These are phyloP conservation scores for Lasiodiplodia sp. DNA, from an alignment of 2,329 filamentous ascomycete genomes.

Conservation along the genomic window DNA sequence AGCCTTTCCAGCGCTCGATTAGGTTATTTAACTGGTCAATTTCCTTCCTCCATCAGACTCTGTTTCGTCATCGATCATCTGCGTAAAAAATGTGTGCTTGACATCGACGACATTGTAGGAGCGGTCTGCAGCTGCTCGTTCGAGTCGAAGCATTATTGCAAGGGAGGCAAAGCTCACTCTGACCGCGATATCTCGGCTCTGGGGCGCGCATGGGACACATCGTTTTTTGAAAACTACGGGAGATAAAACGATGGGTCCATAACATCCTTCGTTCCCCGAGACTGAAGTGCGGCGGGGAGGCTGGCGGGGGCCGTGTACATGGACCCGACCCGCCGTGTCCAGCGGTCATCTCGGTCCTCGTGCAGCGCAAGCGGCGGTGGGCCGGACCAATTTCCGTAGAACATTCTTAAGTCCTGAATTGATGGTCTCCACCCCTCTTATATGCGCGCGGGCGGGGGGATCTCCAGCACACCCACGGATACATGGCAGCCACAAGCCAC, in stretches of 20 bases:
- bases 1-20: conserved; percentile 20
- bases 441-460: conserved; percentile 2
- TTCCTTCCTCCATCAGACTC: conserved; percentile 19
- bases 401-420: conserved; percentile 11
- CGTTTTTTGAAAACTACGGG: conserved; percentile 20
- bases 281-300: not conserved
- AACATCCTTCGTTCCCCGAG: not conserved
- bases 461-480: conserved; percentile 1
- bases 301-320: not conserved
- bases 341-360: not conserved
- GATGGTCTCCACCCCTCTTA: conserved; percentile 15
- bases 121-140: not conserved
- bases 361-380: not conserved
- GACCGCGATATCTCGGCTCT: conserved; percentile 13
- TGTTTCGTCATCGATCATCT: not conserved
- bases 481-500: conserved; percentile 1
- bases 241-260: not conserved
- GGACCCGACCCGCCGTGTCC: not conserved
- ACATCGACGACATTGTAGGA: not conserved
- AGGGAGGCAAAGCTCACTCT: not conserved
- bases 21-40: conserved; percentile 26
- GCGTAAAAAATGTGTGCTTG: not conserved
- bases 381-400: conserved; percentile 22
- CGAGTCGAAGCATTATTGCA: not conserved
- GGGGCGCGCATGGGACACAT: conserved; percentile 9